These are phyloP conservation scores for Aureobasidium sp. DNA, from an alignment of 2,329 filamentous ascomycete genomes.

Conservation along the genomic window DNA sequence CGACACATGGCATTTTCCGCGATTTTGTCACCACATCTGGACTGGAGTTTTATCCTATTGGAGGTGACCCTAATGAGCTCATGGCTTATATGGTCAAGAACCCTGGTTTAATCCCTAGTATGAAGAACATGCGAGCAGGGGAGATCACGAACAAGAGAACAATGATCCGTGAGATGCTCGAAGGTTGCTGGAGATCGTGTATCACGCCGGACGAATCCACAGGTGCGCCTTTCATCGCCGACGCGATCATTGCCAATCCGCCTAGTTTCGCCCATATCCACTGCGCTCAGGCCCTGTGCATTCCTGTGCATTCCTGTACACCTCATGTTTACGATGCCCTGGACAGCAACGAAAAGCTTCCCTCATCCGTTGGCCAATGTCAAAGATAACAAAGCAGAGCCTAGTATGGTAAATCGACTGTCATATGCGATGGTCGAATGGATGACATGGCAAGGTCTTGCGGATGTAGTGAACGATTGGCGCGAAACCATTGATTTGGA, in stretches of 20 bases:
- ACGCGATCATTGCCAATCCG: conserved; percentile 71
- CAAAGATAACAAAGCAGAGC: conserved; percentile 57
- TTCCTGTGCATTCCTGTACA: conserved; percentile 65
- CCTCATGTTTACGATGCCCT: conserved; percentile 92
- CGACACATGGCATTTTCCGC: conserved; percentile 41
- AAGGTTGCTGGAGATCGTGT: conserved; percentile 80
- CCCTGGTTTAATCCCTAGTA: conserved; percentile 73
- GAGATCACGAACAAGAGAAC: conserved; percentile 67
- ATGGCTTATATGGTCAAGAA: conserved; percentile 86
- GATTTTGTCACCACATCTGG: conserved; percentile 42
- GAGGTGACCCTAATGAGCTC: conserved; percentile 40
- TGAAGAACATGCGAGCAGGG: conserved; percentile 66
- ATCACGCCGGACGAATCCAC: background rate
- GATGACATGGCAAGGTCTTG: conserved; percentile 76
- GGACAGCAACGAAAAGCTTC: conserved; percentile 77
- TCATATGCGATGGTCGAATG: conserved; percentile 81
- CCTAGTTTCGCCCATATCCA: conserved; percentile 71
- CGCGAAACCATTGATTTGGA: conserved; percentile 12
- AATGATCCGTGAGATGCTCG: conserved; percentile 73
- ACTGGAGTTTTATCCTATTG: conserved; percentile 44
- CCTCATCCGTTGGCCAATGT: conserved; percentile 82
- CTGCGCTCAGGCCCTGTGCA: conserved; percentile 64
- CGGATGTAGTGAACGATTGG: conserved; percentile 14
- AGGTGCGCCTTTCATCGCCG: conserved; percentile 65
- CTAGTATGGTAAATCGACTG: conserved; percentile 68